Evolutionary conservation across 306 rosid genomes (phyloP).

Genomic region (Sicyos baderoa): DNA sequence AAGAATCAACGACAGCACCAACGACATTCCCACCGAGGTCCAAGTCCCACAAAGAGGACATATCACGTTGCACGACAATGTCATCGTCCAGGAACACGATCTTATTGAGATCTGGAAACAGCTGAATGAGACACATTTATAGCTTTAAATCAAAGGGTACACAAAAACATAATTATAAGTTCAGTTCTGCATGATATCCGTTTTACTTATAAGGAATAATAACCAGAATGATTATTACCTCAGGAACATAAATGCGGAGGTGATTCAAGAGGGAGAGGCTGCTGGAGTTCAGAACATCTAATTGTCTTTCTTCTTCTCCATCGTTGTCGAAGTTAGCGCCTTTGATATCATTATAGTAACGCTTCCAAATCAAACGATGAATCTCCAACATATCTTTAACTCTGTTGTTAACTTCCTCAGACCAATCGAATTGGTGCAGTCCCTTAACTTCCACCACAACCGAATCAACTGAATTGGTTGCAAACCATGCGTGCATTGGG

Average conservation of each 20-base stretch:
- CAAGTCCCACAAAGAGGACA: constrained; percentile 70
- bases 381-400: constrained; percentile 69
- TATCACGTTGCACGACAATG: constrained; percentile 71
- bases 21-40: constrained; percentile 75
- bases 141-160: constrained; percentile 18
- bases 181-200: constrained; percentile 12
- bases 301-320: constrained; percentile 35
- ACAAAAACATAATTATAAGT: constrained; percentile 22
- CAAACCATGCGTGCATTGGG: constrained; percentile 97
- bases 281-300: constrained; percentile 53
- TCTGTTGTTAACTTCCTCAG: constrained; percentile 59
- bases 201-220: neutral
- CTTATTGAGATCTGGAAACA: constrained; percentile 84
- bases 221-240: constrained; percentile 47
- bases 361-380: constrained; percentile 64
- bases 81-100: constrained; percentile 80
- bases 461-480: constrained; percentile 49
- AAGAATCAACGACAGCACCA: constrained; percentile 67
- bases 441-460: constrained; percentile 81
- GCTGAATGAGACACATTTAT: constrained; percentile 52
- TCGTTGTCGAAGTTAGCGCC: constrained; percentile 28
- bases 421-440: constrained; percentile 87
- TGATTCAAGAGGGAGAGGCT: constrained; percentile 77
- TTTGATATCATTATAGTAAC: constrained; percentile 40
- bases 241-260: constrained; percentile 65